Conservation (phyloP, 1,139 yeast species). For the Protomyces inundatus region DNA sequence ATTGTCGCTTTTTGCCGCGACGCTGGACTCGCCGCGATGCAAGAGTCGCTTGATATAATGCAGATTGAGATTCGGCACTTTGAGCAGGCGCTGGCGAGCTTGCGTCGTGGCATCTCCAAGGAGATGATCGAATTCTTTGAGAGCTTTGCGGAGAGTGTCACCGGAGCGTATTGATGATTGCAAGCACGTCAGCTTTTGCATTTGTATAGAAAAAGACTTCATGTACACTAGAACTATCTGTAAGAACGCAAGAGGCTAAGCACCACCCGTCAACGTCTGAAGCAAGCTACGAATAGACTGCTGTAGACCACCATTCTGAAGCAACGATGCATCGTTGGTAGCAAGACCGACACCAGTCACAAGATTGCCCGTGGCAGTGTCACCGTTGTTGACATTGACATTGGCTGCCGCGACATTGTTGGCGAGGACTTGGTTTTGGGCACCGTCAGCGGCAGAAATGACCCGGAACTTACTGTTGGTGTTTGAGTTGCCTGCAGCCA, state of each 20-base stretch:
- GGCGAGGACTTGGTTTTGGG: not conserved
- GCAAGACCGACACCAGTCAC: not conserved
- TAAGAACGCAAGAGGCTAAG: not conserved
- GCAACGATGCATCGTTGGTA: not conserved
- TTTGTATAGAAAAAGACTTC: no score
- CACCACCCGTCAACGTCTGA: not conserved
- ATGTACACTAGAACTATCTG: no score
- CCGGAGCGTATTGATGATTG: not conserved
- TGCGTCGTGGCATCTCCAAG: conserved; percentile 70
- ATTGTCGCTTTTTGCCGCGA: conserved; percentile 87
- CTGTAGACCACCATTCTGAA: not conserved
- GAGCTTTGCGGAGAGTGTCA: conserved; percentile 43
- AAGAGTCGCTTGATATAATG: conserved; percentile 59
- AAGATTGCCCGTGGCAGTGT: not conserved
- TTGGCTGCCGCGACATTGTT: not conserved
- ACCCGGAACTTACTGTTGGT: not conserved
- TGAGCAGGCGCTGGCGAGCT: conserved; percentile 58
- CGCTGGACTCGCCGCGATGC: conserved; percentile 87
- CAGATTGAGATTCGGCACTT: conserved; percentile 62
- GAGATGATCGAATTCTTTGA: conserved; percentile 77
- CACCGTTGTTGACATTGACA: not conserved
- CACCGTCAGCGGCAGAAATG: not conserved
- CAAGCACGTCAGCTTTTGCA: no score
- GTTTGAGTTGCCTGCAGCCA: no score
- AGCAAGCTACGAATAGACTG: not conserved